phyloP scores from a whole-genome alignment of 2,329 filamentous ascomycete species.

The Ophiocordyceps polyrhachis-furcata region DNA sequence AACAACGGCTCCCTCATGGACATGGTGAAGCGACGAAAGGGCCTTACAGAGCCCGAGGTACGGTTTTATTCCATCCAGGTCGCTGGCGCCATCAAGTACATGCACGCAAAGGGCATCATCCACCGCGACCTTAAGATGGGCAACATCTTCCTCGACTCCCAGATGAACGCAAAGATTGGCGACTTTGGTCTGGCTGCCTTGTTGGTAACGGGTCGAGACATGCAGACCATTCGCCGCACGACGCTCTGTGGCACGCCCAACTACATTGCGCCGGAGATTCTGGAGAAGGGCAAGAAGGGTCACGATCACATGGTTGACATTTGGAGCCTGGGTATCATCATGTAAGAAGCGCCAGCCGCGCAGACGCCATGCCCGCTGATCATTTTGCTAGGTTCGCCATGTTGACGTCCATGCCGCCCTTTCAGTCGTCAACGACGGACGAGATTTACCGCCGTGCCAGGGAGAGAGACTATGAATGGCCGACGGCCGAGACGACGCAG shows the following conservation, averaged over 20 bases:
- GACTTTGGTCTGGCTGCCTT: conserved; percentile 92
- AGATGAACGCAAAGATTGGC: conserved; percentile 96
- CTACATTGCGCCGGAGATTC: conserved; percentile 91
- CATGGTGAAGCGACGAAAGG: conserved; percentile 85
- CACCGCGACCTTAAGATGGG: conserved; percentile 96
- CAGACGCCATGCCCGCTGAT: not conserved
- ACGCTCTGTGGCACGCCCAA: conserved; percentile 96
- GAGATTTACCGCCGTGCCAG: conserved; percentile 61
- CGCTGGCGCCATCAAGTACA: conserved; percentile 92
- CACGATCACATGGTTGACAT: conserved; percentile 98
- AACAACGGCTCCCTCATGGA: conserved; percentile 94
- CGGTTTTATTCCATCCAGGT: conserved; percentile 89
- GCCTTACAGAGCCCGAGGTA: conserved; percentile 82
- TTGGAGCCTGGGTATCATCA: conserved; percentile 95
- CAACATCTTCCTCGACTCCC: conserved; percentile 82
- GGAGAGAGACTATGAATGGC: conserved; percentile 66
- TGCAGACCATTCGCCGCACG: conserved; percentile 65
- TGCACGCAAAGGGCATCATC: conserved; percentile 89
- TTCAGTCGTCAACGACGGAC: conserved; percentile 78
- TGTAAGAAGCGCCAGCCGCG: conserved; percentile 26
- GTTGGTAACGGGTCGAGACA: conserved; percentile 78
- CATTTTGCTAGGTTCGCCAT: conserved; percentile 56
- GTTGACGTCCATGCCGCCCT: conserved; percentile 88
- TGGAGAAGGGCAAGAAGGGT: conserved; percentile 83
- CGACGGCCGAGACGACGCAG: conserved; percentile 41